Percentiles rank a stretch among this genome's conserved stretches.
Conservation (phyloP, 2,329 filamentous ascomycete species). For the Aspergillus sp. region DNA sequence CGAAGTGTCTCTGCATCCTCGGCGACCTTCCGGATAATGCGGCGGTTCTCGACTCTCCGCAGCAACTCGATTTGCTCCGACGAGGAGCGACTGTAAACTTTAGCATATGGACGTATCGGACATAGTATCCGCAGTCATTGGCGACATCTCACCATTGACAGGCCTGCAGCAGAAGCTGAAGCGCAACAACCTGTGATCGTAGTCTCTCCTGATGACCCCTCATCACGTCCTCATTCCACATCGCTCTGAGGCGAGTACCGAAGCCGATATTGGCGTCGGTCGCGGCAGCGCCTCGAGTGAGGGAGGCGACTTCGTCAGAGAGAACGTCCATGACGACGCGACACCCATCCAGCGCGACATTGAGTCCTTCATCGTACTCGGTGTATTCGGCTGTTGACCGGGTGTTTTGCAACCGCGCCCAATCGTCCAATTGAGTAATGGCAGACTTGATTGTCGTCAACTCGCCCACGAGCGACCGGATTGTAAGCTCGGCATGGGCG, state of each 20-base stretch:
- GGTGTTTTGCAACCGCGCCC: slow-evolving; percentile 25
- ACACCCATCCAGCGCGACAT: slow-evolving; percentile 36
- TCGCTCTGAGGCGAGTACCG: slow-evolving; percentile 25
- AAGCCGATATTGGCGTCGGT: slow-evolving; percentile 23
- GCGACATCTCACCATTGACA: slow-evolving; percentile 34
- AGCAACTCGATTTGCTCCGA: slow-evolving; percentile 36
- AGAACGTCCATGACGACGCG: slow-evolving; percentile 36
- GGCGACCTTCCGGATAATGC: slow-evolving; percentile 35
- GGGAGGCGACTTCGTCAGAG: slow-evolving; percentile 29
- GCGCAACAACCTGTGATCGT: slow-evolving; percentile 36
- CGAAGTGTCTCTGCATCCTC: slow-evolving; percentile 38
- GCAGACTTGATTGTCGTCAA: slow-evolving; percentile 36
- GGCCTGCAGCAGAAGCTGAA: slow-evolving; percentile 39
- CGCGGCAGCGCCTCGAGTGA: slow-evolving; percentile 24
- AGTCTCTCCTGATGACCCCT: slow-evolving; percentile 34
- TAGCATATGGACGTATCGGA: not conserved
- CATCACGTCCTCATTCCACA: slow-evolving; percentile 41
- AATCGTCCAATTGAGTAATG: slow-evolving; percentile 36
- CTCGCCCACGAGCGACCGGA: slow-evolving; percentile 36
- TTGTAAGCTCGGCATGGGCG: slow-evolving; percentile 37
- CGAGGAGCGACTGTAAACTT: slow-evolving; percentile 27
- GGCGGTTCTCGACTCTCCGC: slow-evolving; percentile 30
- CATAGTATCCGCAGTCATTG: not conserved
- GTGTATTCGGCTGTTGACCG: slow-evolving; percentile 22
- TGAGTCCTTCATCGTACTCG: slow-evolving; percentile 29